Evolutionary conservation across 257 asterid species (phyloP), one percentile per base, ranked within the genome.

Genomic region (Pogostemon cablin): DNA sequence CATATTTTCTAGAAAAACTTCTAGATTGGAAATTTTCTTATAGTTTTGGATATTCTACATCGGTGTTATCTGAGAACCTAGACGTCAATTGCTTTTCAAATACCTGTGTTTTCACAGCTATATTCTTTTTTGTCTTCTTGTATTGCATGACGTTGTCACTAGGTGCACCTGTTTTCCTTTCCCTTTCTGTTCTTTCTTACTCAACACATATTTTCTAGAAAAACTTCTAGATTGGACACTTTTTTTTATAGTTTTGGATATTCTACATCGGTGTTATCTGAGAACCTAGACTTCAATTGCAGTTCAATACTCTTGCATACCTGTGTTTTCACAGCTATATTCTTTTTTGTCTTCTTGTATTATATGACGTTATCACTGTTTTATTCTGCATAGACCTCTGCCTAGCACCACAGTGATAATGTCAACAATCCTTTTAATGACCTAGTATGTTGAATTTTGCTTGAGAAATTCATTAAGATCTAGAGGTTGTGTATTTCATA

Each of bases 381-480:
- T 6, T 52, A 55, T 10, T 39, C 68, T 40, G 56, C 17, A 9
- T 50, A 25, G 59, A 37, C 11, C 55, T 48, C 39, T 17, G 42
- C 48, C 65, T 5, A 41, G 47, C 71, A 43, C 67, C 62, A 70
- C 41, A 34, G 10, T 54, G 63, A 66, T 62, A 32, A 17, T 50
- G 38, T 52, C 43, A 50, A 25, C 66, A 50, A 60, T 63, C 38
- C 68, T 67, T 62, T 40, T 7, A 41, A 12, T 64, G 49, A 61
- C 47, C 54, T 64, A 61, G 58, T 66, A 15, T 40, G 64, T 69
- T 54, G 62, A 32, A 55, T 71, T 74, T 53, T 46, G 10, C 62
- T 47, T 44, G 48, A 41, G 73, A 61, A 63, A 42, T 10, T 37
- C 58, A 75, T 59, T 17, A 71, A 52, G 41, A 75, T 58, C 54